These are phyloP conservation scores for Phytopythium ostracodes DNA, from an alignment of 352 stramenopile species.

Conservation along the genomic window DNA sequence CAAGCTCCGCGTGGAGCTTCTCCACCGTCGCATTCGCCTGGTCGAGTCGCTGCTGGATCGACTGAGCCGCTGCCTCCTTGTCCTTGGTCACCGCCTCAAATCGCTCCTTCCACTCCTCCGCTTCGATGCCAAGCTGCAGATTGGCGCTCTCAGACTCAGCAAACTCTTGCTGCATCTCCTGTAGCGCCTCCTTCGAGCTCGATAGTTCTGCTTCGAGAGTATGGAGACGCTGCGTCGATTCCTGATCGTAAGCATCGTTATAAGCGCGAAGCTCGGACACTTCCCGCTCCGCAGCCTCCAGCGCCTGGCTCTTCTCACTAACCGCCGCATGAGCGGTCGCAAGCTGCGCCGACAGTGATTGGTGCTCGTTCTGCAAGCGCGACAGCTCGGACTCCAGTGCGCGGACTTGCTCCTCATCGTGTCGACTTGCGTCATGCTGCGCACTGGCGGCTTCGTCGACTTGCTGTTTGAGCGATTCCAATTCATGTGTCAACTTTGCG, in stretches of 20 bases:
- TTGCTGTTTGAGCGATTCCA: constrained; percentile 24
- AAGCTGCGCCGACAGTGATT: constrained; percentile 27
- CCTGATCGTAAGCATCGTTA: constrained; percentile 11
- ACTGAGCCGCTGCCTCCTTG: not conserved
- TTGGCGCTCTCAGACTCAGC: constrained; percentile 26
- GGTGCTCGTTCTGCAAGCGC: constrained; percentile 11
- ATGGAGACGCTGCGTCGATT: constrained; percentile 26
- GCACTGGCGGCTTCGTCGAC: constrained; percentile 6
- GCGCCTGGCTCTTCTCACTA: constrained; percentile 5
- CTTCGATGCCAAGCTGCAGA: constrained; percentile 3
- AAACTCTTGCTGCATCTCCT: constrained; percentile 28
- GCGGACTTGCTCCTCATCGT: not conserved
- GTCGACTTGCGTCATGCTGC: not conserved
- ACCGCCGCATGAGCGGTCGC: constrained; percentile 9
- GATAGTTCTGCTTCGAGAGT: constrained; percentile 31
- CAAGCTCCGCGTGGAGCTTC: constrained; percentile 8
- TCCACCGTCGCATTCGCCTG: not conserved
- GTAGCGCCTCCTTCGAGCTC: constrained; percentile 18
- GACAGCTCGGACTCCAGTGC: constrained; percentile 6
- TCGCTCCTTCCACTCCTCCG: constrained; percentile 5
- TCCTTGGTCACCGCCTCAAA: not conserved
- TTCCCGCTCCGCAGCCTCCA: constrained; percentile 22
- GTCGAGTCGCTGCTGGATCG: constrained; percentile 5
- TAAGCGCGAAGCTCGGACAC: constrained; percentile 23
- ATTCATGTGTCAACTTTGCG: constrained; percentile 13